phyloP scores from a whole-genome alignment of 2,329 filamentous ascomycete species.

The Pseudogymnoascus sp. region DNA sequence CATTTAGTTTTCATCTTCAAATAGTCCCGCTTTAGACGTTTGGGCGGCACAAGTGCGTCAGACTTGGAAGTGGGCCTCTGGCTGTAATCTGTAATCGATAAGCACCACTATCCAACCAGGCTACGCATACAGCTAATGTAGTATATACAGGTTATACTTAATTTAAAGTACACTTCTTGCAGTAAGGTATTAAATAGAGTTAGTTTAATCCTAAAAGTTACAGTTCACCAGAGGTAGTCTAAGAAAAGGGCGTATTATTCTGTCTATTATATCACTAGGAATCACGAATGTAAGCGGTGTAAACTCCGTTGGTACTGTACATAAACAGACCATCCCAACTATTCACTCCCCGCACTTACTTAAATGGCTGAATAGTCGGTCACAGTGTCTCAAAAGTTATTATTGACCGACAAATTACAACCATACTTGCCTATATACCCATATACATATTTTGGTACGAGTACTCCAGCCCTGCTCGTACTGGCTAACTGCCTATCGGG shows the following conservation, averaged over 20 bases:
- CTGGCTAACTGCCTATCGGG: background rate
- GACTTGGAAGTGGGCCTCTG: background rate
- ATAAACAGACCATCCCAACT: background rate
- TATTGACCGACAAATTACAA: background rate
- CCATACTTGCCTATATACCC: background rate
- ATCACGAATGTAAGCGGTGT: background rate
- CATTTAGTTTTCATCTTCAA: background rate
- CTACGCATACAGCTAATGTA: background rate
- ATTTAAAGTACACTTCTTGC: background rate
- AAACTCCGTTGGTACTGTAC: background rate
- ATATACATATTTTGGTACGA: background rate
- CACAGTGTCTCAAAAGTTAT: background rate
- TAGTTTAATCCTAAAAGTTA: background rate
- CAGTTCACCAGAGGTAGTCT: too few species aligned
- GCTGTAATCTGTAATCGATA: background rate
- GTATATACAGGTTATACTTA: background rate
- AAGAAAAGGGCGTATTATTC: background rate
- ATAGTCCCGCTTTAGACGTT: background rate
- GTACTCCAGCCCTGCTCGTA: background rate
- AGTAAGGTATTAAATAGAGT: background rate
- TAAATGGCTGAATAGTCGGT: background rate
- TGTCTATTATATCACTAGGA: background rate
- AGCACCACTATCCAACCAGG: background rate
- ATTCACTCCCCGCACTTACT: background rate
- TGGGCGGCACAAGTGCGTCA: background rate